phyloP scores from a whole-genome alignment of 306 rosid genomes.

The Arachis hypogaea region DNA sequence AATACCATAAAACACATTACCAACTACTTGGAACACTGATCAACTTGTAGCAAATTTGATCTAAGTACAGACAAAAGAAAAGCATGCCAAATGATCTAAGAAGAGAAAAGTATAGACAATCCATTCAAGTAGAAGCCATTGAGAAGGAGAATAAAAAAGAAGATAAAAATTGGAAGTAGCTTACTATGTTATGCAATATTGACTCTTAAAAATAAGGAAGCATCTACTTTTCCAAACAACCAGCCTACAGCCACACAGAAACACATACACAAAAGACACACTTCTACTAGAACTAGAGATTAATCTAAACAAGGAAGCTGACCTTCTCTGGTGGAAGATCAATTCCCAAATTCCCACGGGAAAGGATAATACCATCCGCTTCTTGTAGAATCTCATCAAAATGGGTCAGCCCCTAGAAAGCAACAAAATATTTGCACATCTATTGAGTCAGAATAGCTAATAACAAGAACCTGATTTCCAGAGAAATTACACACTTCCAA shows the following conservation, averaged over 20 bases:
- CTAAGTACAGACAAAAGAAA: not conserved
- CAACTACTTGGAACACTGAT: constrained; percentile 29
- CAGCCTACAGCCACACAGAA: constrained; percentile 14
- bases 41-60: constrained; percentile 22
- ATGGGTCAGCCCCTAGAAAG: constrained; percentile 78
- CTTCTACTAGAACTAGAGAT: constrained; percentile 18
- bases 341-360: constrained; percentile 96
- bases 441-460: constrained; percentile 15
- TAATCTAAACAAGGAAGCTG: constrained; percentile 33
- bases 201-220: constrained; percentile 3
- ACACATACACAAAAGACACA: constrained; percentile 5
- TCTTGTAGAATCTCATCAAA: constrained; percentile 92
- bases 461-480: constrained; percentile 25
- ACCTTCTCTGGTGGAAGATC: constrained; percentile 99
- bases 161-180: not conserved
- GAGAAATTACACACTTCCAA: constrained; percentile 9
- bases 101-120: not conserved
- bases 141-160: not conserved
- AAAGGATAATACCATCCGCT: constrained; percentile 92
- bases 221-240: constrained; percentile 12
- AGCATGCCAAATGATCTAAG: not conserved
- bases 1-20: constrained; percentile 13
- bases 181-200: not conserved
- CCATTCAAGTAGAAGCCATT: constrained; percentile 10
- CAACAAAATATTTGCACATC: constrained; percentile 26